Conservation (phyloP, 257 asterid species). For the Jaltomata sinuosa region DNA sequence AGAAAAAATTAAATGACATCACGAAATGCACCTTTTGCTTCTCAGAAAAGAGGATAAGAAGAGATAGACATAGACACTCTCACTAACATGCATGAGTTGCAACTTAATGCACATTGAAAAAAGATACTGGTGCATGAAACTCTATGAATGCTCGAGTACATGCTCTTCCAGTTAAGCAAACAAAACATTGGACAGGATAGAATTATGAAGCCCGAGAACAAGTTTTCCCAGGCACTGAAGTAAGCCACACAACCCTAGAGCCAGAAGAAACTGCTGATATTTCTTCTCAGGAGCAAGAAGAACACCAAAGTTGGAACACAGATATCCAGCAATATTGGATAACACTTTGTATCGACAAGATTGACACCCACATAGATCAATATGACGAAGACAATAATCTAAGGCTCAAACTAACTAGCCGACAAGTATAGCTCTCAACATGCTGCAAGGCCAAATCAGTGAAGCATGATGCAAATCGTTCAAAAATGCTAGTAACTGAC, state of each 20-base stretch:
- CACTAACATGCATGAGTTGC: neutral
- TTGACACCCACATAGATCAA: neutral
- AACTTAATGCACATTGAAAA: neutral
- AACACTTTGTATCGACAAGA: neutral
- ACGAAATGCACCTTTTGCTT: neutral
- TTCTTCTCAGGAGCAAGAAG: neutral
- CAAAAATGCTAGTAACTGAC: neutral
- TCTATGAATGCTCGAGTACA: neutral
- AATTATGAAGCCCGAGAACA: neutral
- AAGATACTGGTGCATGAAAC: neutral
- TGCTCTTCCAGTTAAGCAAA: neutral
- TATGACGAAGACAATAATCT: neutral
- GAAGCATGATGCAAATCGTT: neutral
- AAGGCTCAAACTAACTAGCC: neutral
- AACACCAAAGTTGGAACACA: neutral
- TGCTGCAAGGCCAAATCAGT: neutral
- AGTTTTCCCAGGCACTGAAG: neutral
- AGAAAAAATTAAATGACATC: neutral
- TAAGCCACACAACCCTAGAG: neutral
- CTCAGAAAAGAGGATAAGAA: neutral
- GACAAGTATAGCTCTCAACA: neutral
- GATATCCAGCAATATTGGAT: neutral
- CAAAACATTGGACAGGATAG: neutral
- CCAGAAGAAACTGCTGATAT: neutral
- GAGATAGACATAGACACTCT: neutral